Evolutionary conservation across 176 grass and related monocot genomes (phyloP), one percentile per base, ranked within the genome.

Genomic region (Aegilops umbellulata): DNA sequence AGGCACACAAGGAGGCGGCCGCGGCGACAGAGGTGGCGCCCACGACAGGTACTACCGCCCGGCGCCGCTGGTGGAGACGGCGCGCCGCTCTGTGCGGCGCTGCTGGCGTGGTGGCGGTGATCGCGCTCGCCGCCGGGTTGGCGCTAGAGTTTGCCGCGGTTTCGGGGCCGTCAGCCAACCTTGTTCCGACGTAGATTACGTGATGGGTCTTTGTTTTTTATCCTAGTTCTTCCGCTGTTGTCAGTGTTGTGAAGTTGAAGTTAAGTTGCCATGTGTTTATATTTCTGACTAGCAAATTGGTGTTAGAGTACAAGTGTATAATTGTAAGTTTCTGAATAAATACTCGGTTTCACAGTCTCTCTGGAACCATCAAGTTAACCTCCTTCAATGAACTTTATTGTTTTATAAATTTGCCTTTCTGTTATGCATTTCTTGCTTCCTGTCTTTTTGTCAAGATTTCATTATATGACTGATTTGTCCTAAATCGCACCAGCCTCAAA

Each of bases 171-270:
- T 81, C 65, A 4, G 89, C 39, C 7, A 84, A 81, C 12, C 12
- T 84, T 57, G 85, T 91, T 51, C 85, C 89, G 29, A 91, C 85
- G 0, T 87, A 87, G 57, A 46, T 46, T 46, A 46, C 42, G 3
- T 46, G 53, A 58, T 58, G 26, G 60, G 32, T 35, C 35, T 14
- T 65, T 86, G 39, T 10, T 61, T 19, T 20, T 61, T 30, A 75
- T 16, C 24, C 19, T 57, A 10, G 15, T 74, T 69, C 26, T 58
- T 44, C 35, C 14, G 13, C 1, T 57, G 79, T 68, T 71, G 27
- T 82, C 13, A 10, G 3, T 58, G 80, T 87, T 70, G 42, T 71
- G 7, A 39, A 32, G 74, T 53, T 55, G 17, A 29, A 22, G 46
- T 31, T 17, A 32, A 31, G 2, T 26, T 73, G n/a, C 14, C 5